Evolutionary conservation across 192 early-diverging fungal species (phyloP).

Genomic region (Kappamyces sp.): DNA sequence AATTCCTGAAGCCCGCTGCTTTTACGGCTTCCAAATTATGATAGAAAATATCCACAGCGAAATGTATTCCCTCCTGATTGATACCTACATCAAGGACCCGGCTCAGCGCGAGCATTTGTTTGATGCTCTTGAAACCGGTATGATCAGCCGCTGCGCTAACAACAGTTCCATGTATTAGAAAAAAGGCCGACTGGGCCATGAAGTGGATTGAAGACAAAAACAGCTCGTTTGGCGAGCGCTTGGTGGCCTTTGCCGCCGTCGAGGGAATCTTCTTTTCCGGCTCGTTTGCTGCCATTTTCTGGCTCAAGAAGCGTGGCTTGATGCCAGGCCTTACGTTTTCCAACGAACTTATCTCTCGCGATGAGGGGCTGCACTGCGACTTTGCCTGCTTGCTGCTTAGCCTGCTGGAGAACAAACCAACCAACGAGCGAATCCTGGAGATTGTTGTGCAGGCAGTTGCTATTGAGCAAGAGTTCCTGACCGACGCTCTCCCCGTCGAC

Average conservation of each 20-base stretch:
- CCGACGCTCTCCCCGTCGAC: conserved; percentile 83
- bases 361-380: conserved; percentile 95
- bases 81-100: conserved; percentile 82
- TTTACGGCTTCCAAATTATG: conserved; percentile 98
- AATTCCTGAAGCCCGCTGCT: conserved; percentile 89
- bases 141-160: conserved; percentile 15
- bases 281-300: conserved; percentile 97
- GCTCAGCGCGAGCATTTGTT: conserved; percentile 68
- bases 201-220: conserved; percentile 80
- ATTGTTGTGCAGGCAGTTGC: conserved; percentile 84
- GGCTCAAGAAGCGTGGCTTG: conserved; percentile 98
- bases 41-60: conserved; percentile 96
- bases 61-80: conserved; percentile 92
- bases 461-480: conserved; percentile 95
- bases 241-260: conserved; percentile 95
- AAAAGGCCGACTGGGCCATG: conserved; percentile 97
- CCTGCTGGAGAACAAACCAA: conserved; percentile 70
- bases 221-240: conserved; percentile 82
- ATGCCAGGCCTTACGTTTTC: conserved; percentile 98
- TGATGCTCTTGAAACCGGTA: conserved; percentile 79
- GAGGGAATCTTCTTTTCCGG: conserved; percentile 99
- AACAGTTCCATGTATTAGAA: conserved; percentile 85
- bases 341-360: conserved; percentile 95
- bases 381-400: conserved; percentile 94
- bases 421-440: conserved; percentile 50